Conservation (phyloP, 768 basidiomycete species). For the Calvatia gigantea region DNA sequence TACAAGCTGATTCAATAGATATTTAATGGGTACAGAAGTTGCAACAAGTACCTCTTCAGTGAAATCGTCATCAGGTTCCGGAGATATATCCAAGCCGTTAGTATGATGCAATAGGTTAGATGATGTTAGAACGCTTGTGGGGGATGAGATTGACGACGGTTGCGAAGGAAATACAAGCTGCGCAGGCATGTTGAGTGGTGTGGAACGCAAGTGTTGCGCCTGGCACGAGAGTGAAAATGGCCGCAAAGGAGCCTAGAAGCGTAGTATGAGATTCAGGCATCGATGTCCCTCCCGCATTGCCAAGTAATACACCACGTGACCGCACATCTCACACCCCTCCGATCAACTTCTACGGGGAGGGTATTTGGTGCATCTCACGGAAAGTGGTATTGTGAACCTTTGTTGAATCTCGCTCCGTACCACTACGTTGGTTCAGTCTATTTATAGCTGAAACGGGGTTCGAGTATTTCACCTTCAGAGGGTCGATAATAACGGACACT, state of each 20-base stretch:
- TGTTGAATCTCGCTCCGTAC: no score
- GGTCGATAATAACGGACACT: no score
- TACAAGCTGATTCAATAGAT: constrained; percentile 21
- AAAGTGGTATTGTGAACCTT: no score
- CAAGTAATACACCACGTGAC: background rate
- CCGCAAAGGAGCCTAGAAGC: background rate
- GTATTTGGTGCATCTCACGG: no score
- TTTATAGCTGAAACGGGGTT: no score
- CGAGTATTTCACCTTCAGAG: no score
- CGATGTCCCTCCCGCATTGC: background rate
- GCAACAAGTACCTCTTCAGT: constrained; percentile 1
- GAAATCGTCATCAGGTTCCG: background rate
- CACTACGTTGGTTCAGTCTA: no score
- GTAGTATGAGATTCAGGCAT: background rate
- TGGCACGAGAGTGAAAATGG: background rate
- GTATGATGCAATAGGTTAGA: background rate
- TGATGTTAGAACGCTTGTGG: background rate
- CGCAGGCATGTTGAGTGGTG: background rate
- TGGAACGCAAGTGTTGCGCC: background rate
- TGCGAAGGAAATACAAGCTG: constrained; percentile 9
- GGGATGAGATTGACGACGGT: background rate
- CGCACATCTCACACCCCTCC: no score
- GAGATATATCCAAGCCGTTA: background rate
- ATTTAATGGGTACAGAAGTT: background rate
- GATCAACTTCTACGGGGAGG: no score